Evolutionary conservation across 2,329 filamentous ascomycete genomes (phyloP).

Genomic region (Calonectria hawksworthii): DNA sequence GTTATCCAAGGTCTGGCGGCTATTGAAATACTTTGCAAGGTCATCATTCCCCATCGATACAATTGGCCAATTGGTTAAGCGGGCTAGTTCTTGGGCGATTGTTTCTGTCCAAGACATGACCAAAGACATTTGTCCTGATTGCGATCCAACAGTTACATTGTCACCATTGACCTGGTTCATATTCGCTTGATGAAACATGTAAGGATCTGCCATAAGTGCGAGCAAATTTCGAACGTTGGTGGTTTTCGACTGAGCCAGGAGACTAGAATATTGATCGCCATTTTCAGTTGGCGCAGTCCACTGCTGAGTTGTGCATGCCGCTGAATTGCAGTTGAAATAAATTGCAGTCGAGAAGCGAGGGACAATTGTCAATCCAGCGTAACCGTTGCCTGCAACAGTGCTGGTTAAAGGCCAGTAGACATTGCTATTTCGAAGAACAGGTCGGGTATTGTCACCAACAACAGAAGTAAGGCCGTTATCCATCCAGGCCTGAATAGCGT

Average conservation of each 20-base stretch:
- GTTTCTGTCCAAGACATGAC: constrained; percentile 36
- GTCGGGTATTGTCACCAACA: constrained; percentile 35
- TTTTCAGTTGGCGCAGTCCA: constrained; percentile 21
- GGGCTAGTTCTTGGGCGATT: constrained; percentile 29
- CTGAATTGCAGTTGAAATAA: constrained; percentile 34
- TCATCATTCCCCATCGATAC: constrained; percentile 31
- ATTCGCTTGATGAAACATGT: constrained; percentile 39
- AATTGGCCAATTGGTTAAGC: constrained; percentile 35
- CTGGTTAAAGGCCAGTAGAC: constrained; percentile 33
- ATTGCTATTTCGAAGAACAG: constrained; percentile 22
- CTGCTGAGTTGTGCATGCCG: constrained; percentile 28
- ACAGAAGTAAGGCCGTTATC: constrained; percentile 31
- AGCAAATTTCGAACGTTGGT: constrained; percentile 31
- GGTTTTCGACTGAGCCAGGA: constrained; percentile 25
- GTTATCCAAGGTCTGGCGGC: constrained; percentile 29
- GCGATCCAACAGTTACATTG: constrained; percentile 24
- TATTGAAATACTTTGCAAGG: constrained; percentile 31
- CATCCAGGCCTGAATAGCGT: constrained; percentile 33
- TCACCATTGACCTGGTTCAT: constrained; percentile 24
- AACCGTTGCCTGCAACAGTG: constrained; percentile 29
- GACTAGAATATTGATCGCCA: constrained; percentile 17
- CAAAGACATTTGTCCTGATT: constrained; percentile 31
- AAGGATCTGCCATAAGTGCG: constrained; percentile 29
- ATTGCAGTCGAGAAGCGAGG: constrained; percentile 35
- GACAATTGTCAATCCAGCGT: constrained; percentile 30